Conservation (phyloP, 139 green algal genomes). For the Closterium sp. region DNA sequence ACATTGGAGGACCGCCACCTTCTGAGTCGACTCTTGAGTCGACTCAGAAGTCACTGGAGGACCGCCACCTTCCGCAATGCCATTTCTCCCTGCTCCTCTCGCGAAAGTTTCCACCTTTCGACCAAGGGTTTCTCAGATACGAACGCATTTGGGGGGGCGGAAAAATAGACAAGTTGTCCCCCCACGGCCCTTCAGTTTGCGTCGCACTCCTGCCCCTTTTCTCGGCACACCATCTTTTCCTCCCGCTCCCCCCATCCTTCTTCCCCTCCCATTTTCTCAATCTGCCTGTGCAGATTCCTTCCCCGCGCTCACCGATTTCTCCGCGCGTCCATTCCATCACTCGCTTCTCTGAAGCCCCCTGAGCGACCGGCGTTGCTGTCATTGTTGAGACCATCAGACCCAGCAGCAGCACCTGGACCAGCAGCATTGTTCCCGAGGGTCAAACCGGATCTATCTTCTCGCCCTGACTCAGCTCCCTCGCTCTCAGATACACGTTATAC, state of each 20-base stretch:
- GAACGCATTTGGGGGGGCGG: too few species aligned
- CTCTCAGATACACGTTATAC: not conserved
- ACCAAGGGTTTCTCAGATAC: not conserved
- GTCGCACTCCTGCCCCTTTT: too few species aligned
- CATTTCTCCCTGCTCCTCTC: not conserved
- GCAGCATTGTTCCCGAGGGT: not conserved
- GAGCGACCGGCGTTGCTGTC: not conserved
- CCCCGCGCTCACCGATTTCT: not conserved
- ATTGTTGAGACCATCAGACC: not conserved
- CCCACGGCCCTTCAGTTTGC: too few species aligned
- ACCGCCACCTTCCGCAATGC: not conserved
- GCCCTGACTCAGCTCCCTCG: not conserved
- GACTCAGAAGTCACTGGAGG: too few species aligned
- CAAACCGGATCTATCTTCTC: not conserved
- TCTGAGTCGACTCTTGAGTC: too few species aligned
- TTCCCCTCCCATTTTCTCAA: not conserved
- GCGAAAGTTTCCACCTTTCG: not conserved
- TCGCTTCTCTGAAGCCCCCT: not conserved
- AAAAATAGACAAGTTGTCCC: too few species aligned
- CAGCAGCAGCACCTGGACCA: not conserved
- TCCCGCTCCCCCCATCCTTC: not conserved
- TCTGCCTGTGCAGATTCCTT: not conserved
- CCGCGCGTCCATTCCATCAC: not conserved
- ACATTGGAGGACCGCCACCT: not conserved
- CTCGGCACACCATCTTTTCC: too few species aligned